These are phyloP conservation scores for Chlorencoelia australis DNA, from an alignment of 2,329 filamentous ascomycete genomes.

Conservation along the genomic window DNA sequence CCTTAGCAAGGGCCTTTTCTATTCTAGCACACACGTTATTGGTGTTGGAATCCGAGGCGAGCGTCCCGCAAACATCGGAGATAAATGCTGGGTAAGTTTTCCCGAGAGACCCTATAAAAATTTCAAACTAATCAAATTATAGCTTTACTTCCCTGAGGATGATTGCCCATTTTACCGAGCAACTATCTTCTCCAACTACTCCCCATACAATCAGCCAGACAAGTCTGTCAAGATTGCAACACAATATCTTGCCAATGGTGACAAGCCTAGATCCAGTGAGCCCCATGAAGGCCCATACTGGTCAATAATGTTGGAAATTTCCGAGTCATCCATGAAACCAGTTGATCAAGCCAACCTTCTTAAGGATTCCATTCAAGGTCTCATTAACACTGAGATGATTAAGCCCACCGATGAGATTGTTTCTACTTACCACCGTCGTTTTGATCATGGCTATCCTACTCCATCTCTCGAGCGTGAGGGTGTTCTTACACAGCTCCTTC, in stretches of 20 bases:
- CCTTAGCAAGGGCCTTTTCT: slow-evolving; percentile 86
- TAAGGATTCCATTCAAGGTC: slow-evolving; percentile 85
- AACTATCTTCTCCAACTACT: slow-evolving; percentile 99
- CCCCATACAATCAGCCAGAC: slow-evolving; percentile 91
- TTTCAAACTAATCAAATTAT: slow-evolving; percentile 18
- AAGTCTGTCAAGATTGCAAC: slow-evolving; percentile 77
- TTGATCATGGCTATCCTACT: slow-evolving; percentile 97
- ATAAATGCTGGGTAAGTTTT: slow-evolving; percentile 86
- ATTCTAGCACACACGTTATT: slow-evolving; percentile 94
- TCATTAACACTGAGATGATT: slow-evolving; percentile 97
- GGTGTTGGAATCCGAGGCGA: slow-evolving; percentile 88
- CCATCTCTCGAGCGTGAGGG: slow-evolving; percentile 91
- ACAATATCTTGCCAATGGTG: slow-evolving; percentile 74
- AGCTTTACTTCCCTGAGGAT: slow-evolving; percentile 97
- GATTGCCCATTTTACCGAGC: slow-evolving; percentile 99
- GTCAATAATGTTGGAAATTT: slow-evolving; percentile 99
- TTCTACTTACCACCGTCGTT: slow-evolving; percentile 94
- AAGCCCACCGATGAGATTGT: slow-evolving; percentile 86
- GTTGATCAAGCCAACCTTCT: slow-evolving; percentile 79
- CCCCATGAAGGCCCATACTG: slow-evolving; percentile 90
- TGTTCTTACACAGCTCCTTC: slow-evolving; percentile 83
- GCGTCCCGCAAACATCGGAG: slow-evolving; percentile 90
- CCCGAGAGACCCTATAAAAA: not conserved
- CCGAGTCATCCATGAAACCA: slow-evolving; percentile 90
- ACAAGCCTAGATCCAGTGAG: slow-evolving; percentile 61